Evolutionary conservation across 164 flowering plant species (phyloP).

Genomic region (Berberis vulgaris): DNA sequence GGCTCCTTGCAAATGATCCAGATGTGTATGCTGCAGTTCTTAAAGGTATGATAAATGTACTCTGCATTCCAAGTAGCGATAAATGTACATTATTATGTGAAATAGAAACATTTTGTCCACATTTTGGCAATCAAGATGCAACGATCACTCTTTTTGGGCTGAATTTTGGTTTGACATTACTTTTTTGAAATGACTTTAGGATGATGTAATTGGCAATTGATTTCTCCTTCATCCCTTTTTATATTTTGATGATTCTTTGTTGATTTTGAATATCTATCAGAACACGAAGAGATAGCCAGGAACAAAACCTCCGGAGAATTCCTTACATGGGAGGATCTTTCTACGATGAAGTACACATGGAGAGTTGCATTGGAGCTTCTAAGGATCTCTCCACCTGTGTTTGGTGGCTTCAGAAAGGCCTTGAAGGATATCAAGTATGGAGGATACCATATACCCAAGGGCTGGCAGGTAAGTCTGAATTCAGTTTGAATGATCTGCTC

Average conservation of each 20-base stretch:
- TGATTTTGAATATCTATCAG: background rate
- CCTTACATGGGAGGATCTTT: constrained; percentile 1
- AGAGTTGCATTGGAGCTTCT: background rate
- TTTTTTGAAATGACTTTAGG: too few relatives aligned
- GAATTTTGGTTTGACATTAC: too few relatives aligned
- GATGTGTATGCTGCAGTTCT: constrained; percentile 12
- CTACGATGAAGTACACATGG: constrained; percentile 3
- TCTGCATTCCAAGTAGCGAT: too few relatives aligned
- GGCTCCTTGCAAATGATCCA: constrained; percentile 31
- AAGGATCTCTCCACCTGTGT: background rate
- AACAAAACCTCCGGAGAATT: background rate
- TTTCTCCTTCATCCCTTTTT: background rate
- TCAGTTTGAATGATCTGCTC: background rate
- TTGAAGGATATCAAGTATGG: background rate
- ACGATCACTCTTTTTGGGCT: background rate
- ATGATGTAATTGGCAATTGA: too few relatives aligned
- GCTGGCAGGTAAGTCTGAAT: background rate
- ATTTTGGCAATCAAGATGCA: background rate
- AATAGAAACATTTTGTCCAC: background rate
- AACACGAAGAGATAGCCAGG: background rate
- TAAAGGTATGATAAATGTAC: background rate
- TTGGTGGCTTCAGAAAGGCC: constrained; percentile 1
- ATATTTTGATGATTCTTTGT: too few relatives aligned
- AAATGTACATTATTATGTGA: too few relatives aligned
- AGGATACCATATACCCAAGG: constrained; percentile 2